Evolutionary conservation across 495 filamentous ascomycete genomes (phyloP), one percentile per base, ranked within the genome.

Genomic region (Lindgomyces ingoldianus): DNA sequence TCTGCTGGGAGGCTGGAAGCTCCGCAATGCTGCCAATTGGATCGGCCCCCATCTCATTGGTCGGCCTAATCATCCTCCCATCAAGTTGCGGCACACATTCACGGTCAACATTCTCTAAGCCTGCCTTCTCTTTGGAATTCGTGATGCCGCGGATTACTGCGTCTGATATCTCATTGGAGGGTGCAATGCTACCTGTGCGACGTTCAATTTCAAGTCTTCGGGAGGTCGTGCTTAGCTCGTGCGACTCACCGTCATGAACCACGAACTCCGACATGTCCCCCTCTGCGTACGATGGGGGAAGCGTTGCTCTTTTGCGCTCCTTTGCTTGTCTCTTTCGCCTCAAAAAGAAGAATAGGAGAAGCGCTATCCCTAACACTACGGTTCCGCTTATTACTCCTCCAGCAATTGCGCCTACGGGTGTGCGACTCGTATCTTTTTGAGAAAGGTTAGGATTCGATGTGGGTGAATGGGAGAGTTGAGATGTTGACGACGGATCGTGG

Each of bases 61-160:
- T 56, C 10, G 64, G 57, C 26, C 26, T 42, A 19, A 67, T 51
- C 51, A 60, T 57, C 1, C 36, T 52, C 26, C 64, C 60, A 30
- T 67, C 64, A 19, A 67, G 64, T 30, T 67, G 64, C n/a, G 49
- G 46, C 24, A 67, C 50, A 18, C 56, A 9, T 22, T 67, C 64
- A 14, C 18, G 14, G 10, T 45, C n/a, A 2, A 26, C 4, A 21
- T 56, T 49, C 19, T 53, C 33, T 22, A 39, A 16, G 3, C 52
- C 24, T 19, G 42, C n/a, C 22, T 48, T 41, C 22, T 42, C 45
- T 16, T 46, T 14, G 29, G 39, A 26, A 50, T 55, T 22, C 39
- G 42, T n/a, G 52, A 64, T 3, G 3, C 41, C 3, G 2, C 18
- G 22, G 19, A 24, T 21, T 4, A 19, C 50, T 3, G 4, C 29